Percentiles rank a stretch among this genome's conserved stretches.
phyloP scores from a whole-genome alignment of 2,329 filamentous ascomycete species.

The Arachnopeziza araneosa region DNA sequence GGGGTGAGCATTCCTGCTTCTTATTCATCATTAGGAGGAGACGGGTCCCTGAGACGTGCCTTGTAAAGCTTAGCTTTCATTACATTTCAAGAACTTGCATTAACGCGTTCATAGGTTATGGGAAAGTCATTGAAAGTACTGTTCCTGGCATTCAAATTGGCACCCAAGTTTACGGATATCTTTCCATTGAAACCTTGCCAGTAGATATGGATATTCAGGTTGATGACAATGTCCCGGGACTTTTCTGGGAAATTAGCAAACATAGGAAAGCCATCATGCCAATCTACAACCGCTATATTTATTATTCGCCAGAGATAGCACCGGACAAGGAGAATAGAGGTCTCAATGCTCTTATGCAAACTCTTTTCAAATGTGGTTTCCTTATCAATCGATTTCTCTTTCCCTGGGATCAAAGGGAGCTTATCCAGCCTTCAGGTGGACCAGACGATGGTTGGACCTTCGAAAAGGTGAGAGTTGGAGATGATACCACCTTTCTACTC shows the following conservation, averaged over 20 bases:
- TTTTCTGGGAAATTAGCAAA: constrained; percentile 18
- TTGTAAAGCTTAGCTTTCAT: not conserved
- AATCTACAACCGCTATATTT: constrained; percentile 24
- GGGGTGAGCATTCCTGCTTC: constrained; percentile 8
- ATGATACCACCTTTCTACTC: constrained; percentile 18
- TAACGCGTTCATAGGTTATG: constrained; percentile 5
- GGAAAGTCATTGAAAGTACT: constrained; percentile 21
- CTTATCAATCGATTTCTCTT: constrained; percentile 24
- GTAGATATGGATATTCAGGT: constrained; percentile 20
- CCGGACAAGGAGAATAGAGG: constrained; percentile 13
- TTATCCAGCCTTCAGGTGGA: constrained; percentile 10
- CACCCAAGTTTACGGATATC: constrained; percentile 20
- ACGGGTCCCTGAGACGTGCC: not conserved
- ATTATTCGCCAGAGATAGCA: constrained; percentile 8
- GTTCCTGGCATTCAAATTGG: constrained; percentile 11
- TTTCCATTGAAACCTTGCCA: constrained; percentile 24
- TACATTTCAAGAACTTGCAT: not conserved
- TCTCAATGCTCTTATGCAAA: constrained; percentile 16
- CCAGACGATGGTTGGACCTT: constrained; percentile 15
- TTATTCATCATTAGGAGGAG: not conserved
- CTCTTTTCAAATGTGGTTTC: constrained; percentile 21
- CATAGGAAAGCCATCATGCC: constrained; percentile 19
- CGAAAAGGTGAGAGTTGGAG: constrained; percentile 15
- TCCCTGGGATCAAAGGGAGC: constrained; percentile 15
- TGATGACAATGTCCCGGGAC: constrained; percentile 7